Evolutionary conservation across 495 filamentous ascomycete genomes (phyloP), one percentile per base, ranked within the genome.

Genomic region (Hyaloscypha hepaticicola): DNA sequence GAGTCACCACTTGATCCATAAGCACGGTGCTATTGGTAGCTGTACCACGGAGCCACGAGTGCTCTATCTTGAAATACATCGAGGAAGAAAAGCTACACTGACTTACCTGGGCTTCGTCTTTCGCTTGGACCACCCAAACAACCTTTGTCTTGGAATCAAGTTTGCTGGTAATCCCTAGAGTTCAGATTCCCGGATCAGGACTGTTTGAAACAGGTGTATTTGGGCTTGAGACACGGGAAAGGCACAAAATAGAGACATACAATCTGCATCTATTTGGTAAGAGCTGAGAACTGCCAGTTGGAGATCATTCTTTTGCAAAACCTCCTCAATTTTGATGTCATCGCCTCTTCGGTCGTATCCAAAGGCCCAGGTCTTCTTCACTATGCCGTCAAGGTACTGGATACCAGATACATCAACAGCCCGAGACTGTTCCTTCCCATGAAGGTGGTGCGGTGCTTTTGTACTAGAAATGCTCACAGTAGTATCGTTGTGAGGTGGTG

Each of bases 321-420:
- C 87, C 70, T 98, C 95, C 72, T 97, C 92, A 48, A 99, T 86
- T 68, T 87, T 96, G 70, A 98, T 92, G 61, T 96, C 92, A 51
- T 93, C 80, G 1, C 76, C 80, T 16, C 52, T 21, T 28, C 91
- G 79, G 0, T 77, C 73, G 50, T 80, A 80, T 5, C 85, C 83
- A 26, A 77, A 73, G 0, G 81, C 85, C 84, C 88, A 92, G 0
- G 95, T 99, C 73, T 89, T 93, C 75, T 91, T 97, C 25, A 97
- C 86, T 0, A 81, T 78, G 12, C 94, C 94, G 1, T 77, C 70
- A 0, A 89, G 90, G 72, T 86, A 97, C 19, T 85, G 82, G 6
- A 89, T 64, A 4, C 60, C 52, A 19, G 27, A 56, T 24, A 31
- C 11, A n/a, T 21, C 19, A 5, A 26, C 6, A 33, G 50, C 56